phyloP scores from a whole-genome alignment of 1,284 basidiomycete species.

The Crocinoboletus sp. region DNA sequence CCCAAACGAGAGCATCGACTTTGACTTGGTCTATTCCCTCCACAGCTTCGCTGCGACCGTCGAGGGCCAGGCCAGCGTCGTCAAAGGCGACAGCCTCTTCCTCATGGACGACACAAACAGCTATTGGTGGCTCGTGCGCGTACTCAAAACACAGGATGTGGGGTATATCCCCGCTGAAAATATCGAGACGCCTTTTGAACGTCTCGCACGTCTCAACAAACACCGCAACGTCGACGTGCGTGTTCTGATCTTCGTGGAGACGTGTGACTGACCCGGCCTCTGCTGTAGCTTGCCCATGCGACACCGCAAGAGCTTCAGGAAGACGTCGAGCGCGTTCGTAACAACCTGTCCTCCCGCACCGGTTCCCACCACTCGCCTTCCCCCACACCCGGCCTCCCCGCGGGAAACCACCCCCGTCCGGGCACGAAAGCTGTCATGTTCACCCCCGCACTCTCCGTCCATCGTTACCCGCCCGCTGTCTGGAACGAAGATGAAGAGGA shows the following conservation, averaged over 20 bases:
- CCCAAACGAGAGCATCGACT: slow-evolving; percentile 88
- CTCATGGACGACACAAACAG: slow-evolving; percentile 96
- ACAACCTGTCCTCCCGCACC: slow-evolving; percentile 46
- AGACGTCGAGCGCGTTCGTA: slow-evolving; percentile 48
- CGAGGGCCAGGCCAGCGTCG: slow-evolving; percentile 94
- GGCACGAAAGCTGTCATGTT: slow-evolving; percentile 51
- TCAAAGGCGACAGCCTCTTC: slow-evolving; percentile 92
- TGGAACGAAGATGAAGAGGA: slow-evolving; percentile 82
- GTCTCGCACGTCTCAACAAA: slow-evolving; percentile 94
- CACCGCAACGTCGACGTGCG: slow-evolving; percentile 95
- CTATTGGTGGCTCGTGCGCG: slow-evolving; percentile 98
- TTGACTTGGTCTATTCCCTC: slow-evolving; percentile 84
- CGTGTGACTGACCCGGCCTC: neutral
- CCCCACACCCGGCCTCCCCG: slow-evolving; percentile 36
- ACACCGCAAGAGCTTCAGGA: slow-evolving; percentile 66
- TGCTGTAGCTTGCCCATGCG: slow-evolving; percentile 61
- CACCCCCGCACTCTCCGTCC: slow-evolving; percentile 52
- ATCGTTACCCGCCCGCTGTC: slow-evolving; percentile 72
- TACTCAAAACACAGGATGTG: slow-evolving; percentile 97
- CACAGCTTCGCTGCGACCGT: slow-evolving; percentile 96
- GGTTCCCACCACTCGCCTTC: slow-evolving; percentile 45
- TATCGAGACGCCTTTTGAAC: slow-evolving; percentile 97
- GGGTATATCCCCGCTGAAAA: slow-evolving; percentile 99
- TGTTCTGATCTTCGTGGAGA: slow-evolving; percentile 12
- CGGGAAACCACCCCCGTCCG: slow-evolving; percentile 20